Evolutionary conservation across 2,329 filamentous ascomycete genomes (phyloP), one percentile per base, ranked within the genome.

Genomic region (Diaporthe citri): DNA sequence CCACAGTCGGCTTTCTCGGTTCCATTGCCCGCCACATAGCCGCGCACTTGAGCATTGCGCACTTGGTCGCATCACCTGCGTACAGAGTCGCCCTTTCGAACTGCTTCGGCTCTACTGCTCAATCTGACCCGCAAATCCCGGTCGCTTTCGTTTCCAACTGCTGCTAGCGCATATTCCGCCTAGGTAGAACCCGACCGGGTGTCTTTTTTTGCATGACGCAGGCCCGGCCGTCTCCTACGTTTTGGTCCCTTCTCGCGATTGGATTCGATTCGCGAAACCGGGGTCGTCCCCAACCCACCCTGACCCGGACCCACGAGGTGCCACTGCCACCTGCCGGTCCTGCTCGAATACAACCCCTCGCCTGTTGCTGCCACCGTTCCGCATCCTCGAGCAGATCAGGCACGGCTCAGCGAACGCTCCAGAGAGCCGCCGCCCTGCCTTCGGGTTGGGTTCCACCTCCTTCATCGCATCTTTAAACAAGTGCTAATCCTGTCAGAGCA

Each of bases 381-480:
- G 22, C 43, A 66, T 48, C 60, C 60, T 48, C 60, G 60, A 66
- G 60, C 60, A 66, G 41, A 66, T 66, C 60, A 66, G 41, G 60
- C 60, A 66, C 60, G 41, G 41, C 60, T 36, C 43, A 66, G 20
- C 43, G 41, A 48, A 66, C 60, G 43, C 25, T 48, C 41, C 60
- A 48, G 41, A 66, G 25, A 48, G 60, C 20, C 28, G 25, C 59
- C 39, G 41, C 60, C 41, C 25, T 46, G 60, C 28, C 60, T 43
- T 10, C 43, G 59, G 59, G 39, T 62, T 34, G 59, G 59, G 39
- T 36, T 10, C 60, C 60, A 36, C 43, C 60, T 34, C 60, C 31
- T 51, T 51, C 62, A 39, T 51, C 62, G 62, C 62, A 67, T 67
- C 62, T 67, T 67, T 67, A 67, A 67, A 51, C 62, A 67, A 6